Conservation (phyloP, 2,329 filamentous ascomycete species). For the Aphanocladium album region DNA sequence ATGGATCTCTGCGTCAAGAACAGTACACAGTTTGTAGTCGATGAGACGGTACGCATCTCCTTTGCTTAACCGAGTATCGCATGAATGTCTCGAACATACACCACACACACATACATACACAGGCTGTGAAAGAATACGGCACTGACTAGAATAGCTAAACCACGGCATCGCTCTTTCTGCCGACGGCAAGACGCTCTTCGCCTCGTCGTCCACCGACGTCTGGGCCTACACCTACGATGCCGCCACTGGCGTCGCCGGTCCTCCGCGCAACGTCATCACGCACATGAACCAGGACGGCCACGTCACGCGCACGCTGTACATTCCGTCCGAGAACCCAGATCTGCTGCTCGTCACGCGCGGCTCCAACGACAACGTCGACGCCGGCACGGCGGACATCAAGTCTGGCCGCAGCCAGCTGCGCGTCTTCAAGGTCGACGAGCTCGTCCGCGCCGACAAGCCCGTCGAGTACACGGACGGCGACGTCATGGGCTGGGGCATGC, state of each 20-base stretch:
- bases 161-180: conserved; percentile 44
- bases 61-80: no score
- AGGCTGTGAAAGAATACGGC: no score
- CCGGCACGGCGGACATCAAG: conserved; percentile 37
- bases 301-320: conserved; percentile 56
- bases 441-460: conserved; percentile 20
- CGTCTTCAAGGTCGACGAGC: conserved; percentile 32
- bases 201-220: conserved; percentile 48
- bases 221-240: conserved; percentile 58
- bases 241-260: conserved; percentile 36
- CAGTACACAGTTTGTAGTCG: background rate
- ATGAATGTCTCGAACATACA: no score
- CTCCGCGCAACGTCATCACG: conserved; percentile 43
- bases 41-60: background rate
- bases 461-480: conserved; percentile 40
- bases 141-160: conserved; percentile 44
- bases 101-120: no score
- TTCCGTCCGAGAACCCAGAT: conserved; percentile 45
- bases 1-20: conserved; percentile 4
- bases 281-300: conserved; percentile 57
- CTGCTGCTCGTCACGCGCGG: conserved; percentile 59
- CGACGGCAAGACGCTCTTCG: conserved; percentile 43
- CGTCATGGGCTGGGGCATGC: conserved; percentile 59
- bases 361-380: conserved; percentile 54
- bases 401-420: conserved; percentile 59